Conservation (phyloP, 2,329 filamentous ascomycete species). For the Diaporthe vaccinii region DNA sequence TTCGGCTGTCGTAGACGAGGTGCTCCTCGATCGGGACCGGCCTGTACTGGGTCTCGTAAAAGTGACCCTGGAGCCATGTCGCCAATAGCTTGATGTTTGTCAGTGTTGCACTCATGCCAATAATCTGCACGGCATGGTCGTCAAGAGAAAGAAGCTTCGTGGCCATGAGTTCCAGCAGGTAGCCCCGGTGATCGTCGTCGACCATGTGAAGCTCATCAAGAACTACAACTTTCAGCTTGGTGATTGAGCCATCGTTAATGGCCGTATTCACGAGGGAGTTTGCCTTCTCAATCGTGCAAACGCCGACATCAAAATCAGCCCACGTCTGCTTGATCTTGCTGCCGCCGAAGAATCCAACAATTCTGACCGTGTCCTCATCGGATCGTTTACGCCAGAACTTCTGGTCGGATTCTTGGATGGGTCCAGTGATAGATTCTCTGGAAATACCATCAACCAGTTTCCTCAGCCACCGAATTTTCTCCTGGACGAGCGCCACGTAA, state of each 20-base stretch:
- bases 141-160: slow-evolving; percentile 79
- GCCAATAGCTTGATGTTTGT: slow-evolving; percentile 81
- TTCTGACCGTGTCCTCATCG: slow-evolving; percentile 71
- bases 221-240: slow-evolving; percentile 75
- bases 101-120: slow-evolving; percentile 86
- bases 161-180: slow-evolving; percentile 80
- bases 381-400: slow-evolving; percentile 67
- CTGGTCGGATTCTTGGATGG: slow-evolving; percentile 51
- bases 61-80: slow-evolving; percentile 78
- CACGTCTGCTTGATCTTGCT: slow-evolving; percentile 76
- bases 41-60: slow-evolving; percentile 79
- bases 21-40: slow-evolving; percentile 84
- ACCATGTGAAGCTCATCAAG: slow-evolving; percentile 88
- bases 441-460: slow-evolving; percentile 73
- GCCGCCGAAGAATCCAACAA: slow-evolving; percentile 82
- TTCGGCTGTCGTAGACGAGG: slow-evolving; percentile 77
- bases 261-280: slow-evolving; percentile 81
- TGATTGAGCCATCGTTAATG: slow-evolving; percentile 77
- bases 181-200: slow-evolving; percentile 81
- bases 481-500: slow-evolving; percentile 84
- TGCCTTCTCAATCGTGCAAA: slow-evolving; percentile 87
- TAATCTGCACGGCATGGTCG: slow-evolving; percentile 74
- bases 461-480: slow-evolving; percentile 82
- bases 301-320: slow-evolving; percentile 81
- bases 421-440: slow-evolving; percentile 51